A percentile compares a stretch with the other conserved stretches of the same genome.
Evolutionary conservation across 2,329 filamentous ascomycete species (phyloP).

Genomic region (Fusarium mexicanum): DNA sequence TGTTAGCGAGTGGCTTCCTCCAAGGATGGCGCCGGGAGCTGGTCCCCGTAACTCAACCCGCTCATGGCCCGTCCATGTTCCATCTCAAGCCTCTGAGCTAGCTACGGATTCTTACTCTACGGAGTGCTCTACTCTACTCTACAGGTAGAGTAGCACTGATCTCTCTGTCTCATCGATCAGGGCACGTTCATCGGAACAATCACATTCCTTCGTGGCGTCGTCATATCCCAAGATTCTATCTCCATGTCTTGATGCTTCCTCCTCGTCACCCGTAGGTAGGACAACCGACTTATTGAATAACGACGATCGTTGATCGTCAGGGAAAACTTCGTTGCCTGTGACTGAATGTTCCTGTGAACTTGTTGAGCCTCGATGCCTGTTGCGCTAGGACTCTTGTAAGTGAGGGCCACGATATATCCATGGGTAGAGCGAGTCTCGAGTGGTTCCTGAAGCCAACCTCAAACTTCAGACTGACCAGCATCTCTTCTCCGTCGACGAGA

Average conservation of each 20-base stretch:
- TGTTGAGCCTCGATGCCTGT: slow-evolving; percentile 2
- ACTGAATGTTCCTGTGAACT: slow-evolving; percentile 8
- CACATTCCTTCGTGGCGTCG: slow-evolving; percentile 39
- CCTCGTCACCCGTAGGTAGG: slow-evolving; percentile 18
- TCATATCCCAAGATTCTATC: slow-evolving; percentile 13
- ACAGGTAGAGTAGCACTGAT: slow-evolving; percentile 15
- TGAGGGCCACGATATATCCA: slow-evolving; percentile 7
- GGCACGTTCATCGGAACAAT: slow-evolving; percentile 33
- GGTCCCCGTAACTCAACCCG: slow-evolving; percentile 31
- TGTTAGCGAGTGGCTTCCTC: slow-evolving; percentile 19
- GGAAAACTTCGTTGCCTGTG: slow-evolving; percentile 26
- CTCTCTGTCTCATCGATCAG: slow-evolving; percentile 34
- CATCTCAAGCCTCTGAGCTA: slow-evolving; percentile 23
- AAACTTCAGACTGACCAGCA: slow-evolving; percentile 13
- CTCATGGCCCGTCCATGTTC: slow-evolving; percentile 23
- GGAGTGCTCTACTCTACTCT: not conserved
- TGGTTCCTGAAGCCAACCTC: slow-evolving; percentile 20
- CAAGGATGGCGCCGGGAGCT: slow-evolving; percentile 39
- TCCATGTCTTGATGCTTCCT: slow-evolving; percentile 3
- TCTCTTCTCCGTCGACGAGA: slow-evolving; percentile 14
- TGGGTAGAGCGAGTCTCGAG: not conserved
- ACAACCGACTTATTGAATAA: slow-evolving; percentile 19
- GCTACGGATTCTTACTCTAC: not conserved
- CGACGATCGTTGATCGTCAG: slow-evolving; percentile 28
- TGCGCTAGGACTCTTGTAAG: slow-evolving; percentile 7